Evolutionary conservation across 1,284 basidiomycete species (phyloP).

Genomic region (Mixia osmundae): DNA sequence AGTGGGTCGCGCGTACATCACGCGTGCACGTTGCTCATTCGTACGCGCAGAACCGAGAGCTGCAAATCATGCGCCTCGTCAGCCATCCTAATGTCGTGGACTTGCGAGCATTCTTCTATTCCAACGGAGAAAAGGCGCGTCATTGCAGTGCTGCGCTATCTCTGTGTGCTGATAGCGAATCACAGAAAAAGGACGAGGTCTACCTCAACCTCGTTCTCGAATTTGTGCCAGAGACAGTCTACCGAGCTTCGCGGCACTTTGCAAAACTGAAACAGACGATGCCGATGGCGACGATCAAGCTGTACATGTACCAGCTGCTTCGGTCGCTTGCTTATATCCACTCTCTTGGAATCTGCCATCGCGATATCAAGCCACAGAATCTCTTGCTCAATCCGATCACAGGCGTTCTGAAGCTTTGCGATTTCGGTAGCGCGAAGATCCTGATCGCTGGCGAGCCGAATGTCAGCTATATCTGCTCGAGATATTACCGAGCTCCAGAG

Average conservation of each 20-base stretch:
- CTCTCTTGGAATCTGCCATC: conserved; percentile 59
- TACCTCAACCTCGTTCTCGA: conserved; percentile 98
- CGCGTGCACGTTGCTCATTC: background rate
- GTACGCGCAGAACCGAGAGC: conserved; percentile 65
- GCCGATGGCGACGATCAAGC: conserved; percentile 97
- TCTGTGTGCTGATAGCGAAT: no score
- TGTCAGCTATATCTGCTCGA: conserved; percentile 97
- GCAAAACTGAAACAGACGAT: conserved; percentile 99
- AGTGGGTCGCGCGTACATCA: conserved; percentile 32
- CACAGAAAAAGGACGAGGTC: conserved; percentile 82
- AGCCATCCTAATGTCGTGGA: conserved; percentile 96
- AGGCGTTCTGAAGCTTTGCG: conserved; percentile 89
- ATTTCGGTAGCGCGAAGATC: conserved; percentile 98
- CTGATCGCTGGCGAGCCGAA: conserved; percentile 93
- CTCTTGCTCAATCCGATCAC: conserved; percentile 87
- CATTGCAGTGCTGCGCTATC: no score
- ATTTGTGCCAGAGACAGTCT: conserved; percentile 98
- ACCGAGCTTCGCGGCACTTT: conserved; percentile 94
- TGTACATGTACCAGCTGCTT: conserved; percentile 63
- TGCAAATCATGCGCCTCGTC: conserved; percentile 98
- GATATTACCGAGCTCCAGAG: conserved; percentile 97
- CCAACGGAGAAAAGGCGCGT: conserved; percentile 76
- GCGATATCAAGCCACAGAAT: conserved; percentile 99
- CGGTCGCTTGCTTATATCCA: conserved; percentile 95
- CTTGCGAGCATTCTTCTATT: conserved; percentile 95